Percentiles rank a stretch among this genome's conserved stretches.
These are phyloP conservation scores for Alternaria metachromatica DNA, from an alignment of 2,329 filamentous ascomycete species.

Conservation along the genomic window DNA sequence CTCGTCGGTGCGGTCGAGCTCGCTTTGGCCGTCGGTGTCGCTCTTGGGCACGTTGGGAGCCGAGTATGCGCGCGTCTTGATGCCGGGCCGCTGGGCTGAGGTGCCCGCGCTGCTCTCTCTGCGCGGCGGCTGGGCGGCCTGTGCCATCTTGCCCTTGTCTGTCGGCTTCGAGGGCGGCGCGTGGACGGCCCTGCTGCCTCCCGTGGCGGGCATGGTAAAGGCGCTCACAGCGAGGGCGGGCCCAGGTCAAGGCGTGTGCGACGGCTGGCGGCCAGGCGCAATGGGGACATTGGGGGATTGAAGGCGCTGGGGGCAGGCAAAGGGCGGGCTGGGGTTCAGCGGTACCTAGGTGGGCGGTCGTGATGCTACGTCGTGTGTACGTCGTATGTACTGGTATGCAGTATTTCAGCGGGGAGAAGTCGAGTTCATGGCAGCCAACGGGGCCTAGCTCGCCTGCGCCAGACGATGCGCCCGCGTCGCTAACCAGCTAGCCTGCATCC, in stretches of 20 bases:
- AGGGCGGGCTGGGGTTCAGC: background rate
- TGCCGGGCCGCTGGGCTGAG: slow-evolving; percentile 33
- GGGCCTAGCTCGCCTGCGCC: background rate
- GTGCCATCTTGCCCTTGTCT: slow-evolving; percentile 37
- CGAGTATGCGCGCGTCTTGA: slow-evolving; percentile 48
- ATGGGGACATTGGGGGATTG: slow-evolving; percentile 20
- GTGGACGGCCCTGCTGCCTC: slow-evolving; percentile 21
- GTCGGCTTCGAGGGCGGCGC: slow-evolving; percentile 18
- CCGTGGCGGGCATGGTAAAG: slow-evolving; percentile 24
- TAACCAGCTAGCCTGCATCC: background rate
- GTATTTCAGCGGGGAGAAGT: slow-evolving; percentile 6
- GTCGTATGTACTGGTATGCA: background rate
- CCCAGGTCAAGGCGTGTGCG: slow-evolving; percentile 22
- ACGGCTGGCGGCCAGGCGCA: slow-evolving; percentile 29
- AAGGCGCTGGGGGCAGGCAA: background rate
- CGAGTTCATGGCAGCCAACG: background rate
- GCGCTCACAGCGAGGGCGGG: slow-evolving; percentile 10
- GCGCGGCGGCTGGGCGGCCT: slow-evolving; percentile 31
- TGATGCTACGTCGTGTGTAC: background rate
- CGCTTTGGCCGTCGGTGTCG: slow-evolving; percentile 26
- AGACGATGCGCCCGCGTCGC: background rate
- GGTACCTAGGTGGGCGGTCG: background rate
- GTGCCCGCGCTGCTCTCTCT: slow-evolving; percentile 22
- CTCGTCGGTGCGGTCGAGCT: slow-evolving; percentile 60
- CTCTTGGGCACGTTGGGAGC: slow-evolving; percentile 43